phyloP scores from a whole-genome alignment of 768 basidiomycete genomes.

The Tylopilus rubrobrunneus region DNA sequence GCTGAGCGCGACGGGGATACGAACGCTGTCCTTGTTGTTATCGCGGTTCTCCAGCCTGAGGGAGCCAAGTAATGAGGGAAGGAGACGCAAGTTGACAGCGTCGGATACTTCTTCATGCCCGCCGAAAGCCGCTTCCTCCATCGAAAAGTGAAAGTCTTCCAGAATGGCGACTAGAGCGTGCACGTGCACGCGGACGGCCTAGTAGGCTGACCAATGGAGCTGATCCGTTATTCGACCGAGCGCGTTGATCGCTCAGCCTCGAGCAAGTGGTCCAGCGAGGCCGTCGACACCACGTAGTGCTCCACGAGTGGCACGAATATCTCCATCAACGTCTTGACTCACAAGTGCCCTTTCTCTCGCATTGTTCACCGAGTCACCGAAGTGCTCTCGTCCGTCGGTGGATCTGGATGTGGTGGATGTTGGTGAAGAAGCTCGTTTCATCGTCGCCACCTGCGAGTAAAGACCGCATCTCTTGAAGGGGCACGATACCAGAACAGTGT shows the following conservation, averaged over 20 bases:
- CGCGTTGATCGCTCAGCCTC: constrained; percentile 84
- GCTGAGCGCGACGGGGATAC: constrained; percentile 86
- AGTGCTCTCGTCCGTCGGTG: constrained; percentile 87
- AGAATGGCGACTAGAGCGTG: constrained; percentile 76
- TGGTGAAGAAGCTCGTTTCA: constrained; percentile 96
- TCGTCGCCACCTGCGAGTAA: constrained; percentile 85
- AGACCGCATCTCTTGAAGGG: constrained; percentile 75
- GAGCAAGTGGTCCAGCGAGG: constrained; percentile 75
- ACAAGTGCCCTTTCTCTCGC: constrained; percentile 59
- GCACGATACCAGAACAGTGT: constrained; percentile 58
- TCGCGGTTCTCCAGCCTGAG: constrained; percentile 84
- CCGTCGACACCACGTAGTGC: constrained; percentile 66
- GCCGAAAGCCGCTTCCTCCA: constrained; percentile 49
- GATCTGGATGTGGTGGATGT: constrained; percentile 88
- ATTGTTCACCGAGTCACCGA: constrained; percentile 71
- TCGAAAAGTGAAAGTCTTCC: too few relatives aligned
- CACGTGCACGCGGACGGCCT: constrained; percentile 79
- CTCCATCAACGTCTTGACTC: constrained; percentile 69
- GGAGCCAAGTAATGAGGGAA: constrained; percentile 77
- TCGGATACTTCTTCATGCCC: constrained; percentile 54
- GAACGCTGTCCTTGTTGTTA: constrained; percentile 76
- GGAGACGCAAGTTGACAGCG: too few relatives aligned
- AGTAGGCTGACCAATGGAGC: constrained; percentile 82
- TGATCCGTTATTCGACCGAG: constrained; percentile 74
- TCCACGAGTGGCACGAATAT: constrained; percentile 85